phyloP scores from a whole-genome alignment of 345 rosid species.

The Garcia nutans region DNA sequence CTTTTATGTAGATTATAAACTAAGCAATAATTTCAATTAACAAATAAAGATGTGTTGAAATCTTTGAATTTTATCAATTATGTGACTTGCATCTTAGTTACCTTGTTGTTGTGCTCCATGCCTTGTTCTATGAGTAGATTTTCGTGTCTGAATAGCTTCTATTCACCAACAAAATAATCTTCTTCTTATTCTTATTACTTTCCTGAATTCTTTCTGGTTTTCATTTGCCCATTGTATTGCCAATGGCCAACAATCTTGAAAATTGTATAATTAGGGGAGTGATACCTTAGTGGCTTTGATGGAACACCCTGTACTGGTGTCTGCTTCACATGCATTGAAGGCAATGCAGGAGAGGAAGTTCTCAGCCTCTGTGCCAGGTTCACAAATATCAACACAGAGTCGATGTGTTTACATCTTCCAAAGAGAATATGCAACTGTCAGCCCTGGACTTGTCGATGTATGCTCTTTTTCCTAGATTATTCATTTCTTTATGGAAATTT shows the following conservation, averaged over 20 bases:
- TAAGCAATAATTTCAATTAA: not conserved
- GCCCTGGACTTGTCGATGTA: slow-evolving; percentile 73
- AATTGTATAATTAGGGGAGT: slow-evolving; percentile 41
- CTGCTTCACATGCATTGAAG: slow-evolving; percentile 51
- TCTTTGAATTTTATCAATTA: not conserved
- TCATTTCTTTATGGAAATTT: not conserved
- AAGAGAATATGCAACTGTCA: slow-evolving; percentile 73
- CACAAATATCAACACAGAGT: slow-evolving; percentile 22
- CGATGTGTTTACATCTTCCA: slow-evolving; percentile 73
- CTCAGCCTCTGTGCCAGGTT: slow-evolving; percentile 17
- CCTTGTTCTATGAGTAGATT: not conserved
- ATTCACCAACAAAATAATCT: not conserved
- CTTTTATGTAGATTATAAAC: no score
- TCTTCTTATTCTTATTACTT: not conserved
- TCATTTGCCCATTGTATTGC: not conserved
- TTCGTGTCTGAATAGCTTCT: not conserved
- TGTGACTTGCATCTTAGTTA: not conserved
- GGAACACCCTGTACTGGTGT: slow-evolving; percentile 54
- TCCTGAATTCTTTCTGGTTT: not conserved
- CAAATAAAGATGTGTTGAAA: not conserved
- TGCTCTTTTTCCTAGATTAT: slow-evolving; percentile 4
- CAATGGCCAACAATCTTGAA: not conserved
- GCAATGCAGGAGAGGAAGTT: slow-evolving; percentile 46
- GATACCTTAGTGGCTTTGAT: slow-evolving; percentile 45
- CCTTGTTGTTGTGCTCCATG: not conserved